These are phyloP conservation scores for Fusarium marasasianum DNA, from an alignment of 2,329 filamentous ascomycete species.

Conservation along the genomic window DNA sequence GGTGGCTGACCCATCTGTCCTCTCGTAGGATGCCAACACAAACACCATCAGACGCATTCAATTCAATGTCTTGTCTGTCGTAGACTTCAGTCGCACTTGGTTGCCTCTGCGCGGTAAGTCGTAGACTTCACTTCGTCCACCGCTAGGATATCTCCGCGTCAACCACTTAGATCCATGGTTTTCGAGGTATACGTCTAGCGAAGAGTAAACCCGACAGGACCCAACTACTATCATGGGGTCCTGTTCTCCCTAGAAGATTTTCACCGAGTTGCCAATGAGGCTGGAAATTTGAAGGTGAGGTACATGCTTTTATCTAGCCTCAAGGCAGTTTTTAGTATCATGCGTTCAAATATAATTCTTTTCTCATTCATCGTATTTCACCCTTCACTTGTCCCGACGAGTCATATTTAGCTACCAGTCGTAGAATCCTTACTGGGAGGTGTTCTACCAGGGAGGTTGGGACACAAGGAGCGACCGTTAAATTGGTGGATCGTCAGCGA, in stretches of 20 bases:
- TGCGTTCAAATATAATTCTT: not conserved
- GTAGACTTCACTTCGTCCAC: conserved; percentile 42
- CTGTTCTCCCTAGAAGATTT: conserved; percentile 84
- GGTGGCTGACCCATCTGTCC: conserved; percentile 4
- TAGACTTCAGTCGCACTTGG: conserved; percentile 31
- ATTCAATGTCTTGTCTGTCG: conserved; percentile 8
- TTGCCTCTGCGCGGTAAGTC: conserved; percentile 22
- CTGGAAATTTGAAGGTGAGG: conserved; percentile 87
- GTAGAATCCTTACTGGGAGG: not conserved
- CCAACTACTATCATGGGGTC: conserved; percentile 59
- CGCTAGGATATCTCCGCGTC: conserved; percentile 92
- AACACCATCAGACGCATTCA: conserved; percentile 5
- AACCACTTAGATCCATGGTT: conserved; percentile 75
- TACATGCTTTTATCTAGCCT: conserved; percentile 60
- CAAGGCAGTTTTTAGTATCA: not conserved
- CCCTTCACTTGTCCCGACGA: not conserved
- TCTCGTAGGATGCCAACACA: conserved; percentile 32
- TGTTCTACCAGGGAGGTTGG: not conserved
- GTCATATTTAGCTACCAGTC: not conserved
- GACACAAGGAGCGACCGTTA: not conserved
- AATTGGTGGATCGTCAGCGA: not conserved
- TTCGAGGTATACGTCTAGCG: conserved; percentile 95
- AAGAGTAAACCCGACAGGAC: conserved; percentile 70
- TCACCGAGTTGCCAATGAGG: conserved; percentile 71
- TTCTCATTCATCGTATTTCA: too few relatives aligned